phyloP scores from a whole-genome alignment of 2,329 filamentous ascomycete species.

The Fusarium scirpi region DNA sequence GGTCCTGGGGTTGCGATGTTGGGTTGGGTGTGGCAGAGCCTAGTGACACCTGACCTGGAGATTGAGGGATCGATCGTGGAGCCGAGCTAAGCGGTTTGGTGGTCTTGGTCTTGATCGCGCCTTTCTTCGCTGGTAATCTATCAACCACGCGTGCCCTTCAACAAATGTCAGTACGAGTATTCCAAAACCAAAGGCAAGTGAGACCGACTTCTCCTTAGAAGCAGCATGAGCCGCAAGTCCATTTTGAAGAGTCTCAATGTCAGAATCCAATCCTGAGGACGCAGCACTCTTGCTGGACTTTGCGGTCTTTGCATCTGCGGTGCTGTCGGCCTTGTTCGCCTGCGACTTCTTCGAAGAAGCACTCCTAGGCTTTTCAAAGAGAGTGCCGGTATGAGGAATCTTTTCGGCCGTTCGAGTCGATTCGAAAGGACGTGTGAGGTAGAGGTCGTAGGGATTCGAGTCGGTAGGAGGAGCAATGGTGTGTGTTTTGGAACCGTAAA shows the following conservation, averaged over 20 bases:
- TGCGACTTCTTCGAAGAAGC: conserved; percentile 40
- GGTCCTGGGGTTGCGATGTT: conserved; percentile 63
- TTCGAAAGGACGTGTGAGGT: conserved; percentile 64
- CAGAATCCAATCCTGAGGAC: conserved; percentile 60
- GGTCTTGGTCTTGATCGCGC: conserved; percentile 55
- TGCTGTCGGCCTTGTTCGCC: conserved; percentile 49
- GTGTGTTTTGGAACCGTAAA: conserved; percentile 65
- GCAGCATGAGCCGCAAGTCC: conserved; percentile 53
- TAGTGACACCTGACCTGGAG: conserved; percentile 67
- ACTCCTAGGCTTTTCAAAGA: conserved; percentile 59
- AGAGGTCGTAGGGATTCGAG: conserved; percentile 67
- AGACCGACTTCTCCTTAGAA: conserved; percentile 53
- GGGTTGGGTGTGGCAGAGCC: conserved; percentile 65
- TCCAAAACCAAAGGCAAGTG: conserved; percentile 21
- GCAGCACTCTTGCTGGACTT: conserved; percentile 52
- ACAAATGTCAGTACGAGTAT: conserved; percentile 46
- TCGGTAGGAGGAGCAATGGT: conserved; percentile 59
- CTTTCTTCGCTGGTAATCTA: conserved; percentile 52
- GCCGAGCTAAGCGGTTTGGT: conserved; percentile 58
- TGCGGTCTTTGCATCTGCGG: conserved; percentile 47
- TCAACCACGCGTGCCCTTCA: conserved; percentile 53
- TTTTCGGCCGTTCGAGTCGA: conserved; percentile 60
- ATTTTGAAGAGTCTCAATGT: conserved; percentile 63
- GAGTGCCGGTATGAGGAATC: conserved; percentile 63
- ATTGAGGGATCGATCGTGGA: conserved; percentile 61